phyloP scores from a whole-genome alignment of 2,329 filamentous ascomycete species.

The Aspergillus fructus region DNA sequence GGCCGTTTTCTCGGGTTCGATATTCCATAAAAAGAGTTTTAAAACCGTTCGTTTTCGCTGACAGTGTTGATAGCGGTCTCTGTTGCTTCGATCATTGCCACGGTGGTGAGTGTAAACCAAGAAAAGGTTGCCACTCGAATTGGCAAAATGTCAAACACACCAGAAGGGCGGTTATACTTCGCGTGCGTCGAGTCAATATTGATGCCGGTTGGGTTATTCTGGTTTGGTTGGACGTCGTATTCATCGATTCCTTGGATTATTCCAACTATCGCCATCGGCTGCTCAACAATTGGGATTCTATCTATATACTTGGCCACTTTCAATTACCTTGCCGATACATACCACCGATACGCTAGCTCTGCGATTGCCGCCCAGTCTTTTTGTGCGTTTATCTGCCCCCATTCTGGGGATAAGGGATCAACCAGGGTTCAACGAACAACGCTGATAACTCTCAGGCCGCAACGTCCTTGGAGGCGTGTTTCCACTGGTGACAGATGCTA shows the following conservation, averaged over 20 bases:
- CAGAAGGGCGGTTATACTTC: slow-evolving; percentile 81
- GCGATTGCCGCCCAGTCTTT: slow-evolving; percentile 84
- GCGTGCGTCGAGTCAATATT: slow-evolving; percentile 73
- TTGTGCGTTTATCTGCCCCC: slow-evolving; percentile 46
- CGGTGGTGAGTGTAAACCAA: slow-evolving; percentile 68
- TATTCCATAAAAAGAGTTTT: neutral
- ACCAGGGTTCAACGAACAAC: neutral
- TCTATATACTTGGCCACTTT: slow-evolving; percentile 84
- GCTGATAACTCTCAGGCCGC: slow-evolving; percentile 43
- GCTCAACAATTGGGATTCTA: slow-evolving; percentile 83
- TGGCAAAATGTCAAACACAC: slow-evolving; percentile 50
- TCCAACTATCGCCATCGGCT: slow-evolving; percentile 66
- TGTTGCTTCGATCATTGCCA: slow-evolving; percentile 65
- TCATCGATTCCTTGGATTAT: slow-evolving; percentile 68
- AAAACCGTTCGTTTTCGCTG: neutral
- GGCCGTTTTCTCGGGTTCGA: slow-evolving; percentile 62
- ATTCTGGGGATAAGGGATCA: neutral
- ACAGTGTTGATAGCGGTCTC: slow-evolving; percentile 56
- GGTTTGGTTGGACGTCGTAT: slow-evolving; percentile 72
- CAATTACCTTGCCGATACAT: slow-evolving; percentile 89
- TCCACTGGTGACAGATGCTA: slow-evolving; percentile 69
- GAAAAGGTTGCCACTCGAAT: slow-evolving; percentile 63
- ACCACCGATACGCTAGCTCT: slow-evolving; percentile 79
- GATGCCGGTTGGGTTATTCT: slow-evolving; percentile 77
- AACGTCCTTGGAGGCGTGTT: slow-evolving; percentile 82